Evolutionary conservation across 352 stramenopile genomes (phyloP).

Genomic region (Phytophthora nicotianae): DNA sequence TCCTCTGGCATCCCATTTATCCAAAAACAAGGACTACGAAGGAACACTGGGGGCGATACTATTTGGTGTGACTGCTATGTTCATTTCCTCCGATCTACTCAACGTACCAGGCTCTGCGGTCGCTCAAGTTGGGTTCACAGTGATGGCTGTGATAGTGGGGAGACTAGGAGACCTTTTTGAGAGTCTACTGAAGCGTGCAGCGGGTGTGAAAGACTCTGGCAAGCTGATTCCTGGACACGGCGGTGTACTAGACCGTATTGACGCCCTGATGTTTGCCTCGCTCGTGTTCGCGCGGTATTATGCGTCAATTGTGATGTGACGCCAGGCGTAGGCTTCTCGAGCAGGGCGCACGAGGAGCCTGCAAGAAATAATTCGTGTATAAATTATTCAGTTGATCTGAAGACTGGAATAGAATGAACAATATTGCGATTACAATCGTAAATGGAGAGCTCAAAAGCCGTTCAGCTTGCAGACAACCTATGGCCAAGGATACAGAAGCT

Average conservation of each 20-base stretch:
- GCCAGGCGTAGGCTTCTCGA: constrained; percentile 26
- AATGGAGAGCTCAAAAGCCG: neutral
- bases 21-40: constrained; percentile 97
- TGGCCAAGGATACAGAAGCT: constrained; percentile 44
- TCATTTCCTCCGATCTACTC: constrained; percentile 77
- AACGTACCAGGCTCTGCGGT: constrained; percentile 76
- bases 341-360: constrained; percentile 27
- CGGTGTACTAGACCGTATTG: constrained; percentile 95
- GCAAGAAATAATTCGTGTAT: constrained; percentile 6
- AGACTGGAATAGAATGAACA: constrained; percentile 13
- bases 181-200: constrained; percentile 95
- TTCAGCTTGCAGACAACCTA: constrained; percentile 11
- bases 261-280: constrained; percentile 94
- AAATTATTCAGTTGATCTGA: constrained; percentile 12
- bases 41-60: constrained; percentile 90
- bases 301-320: constrained; percentile 47
- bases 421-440: neutral
- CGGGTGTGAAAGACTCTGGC: constrained; percentile 95
- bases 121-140: constrained; percentile 80
- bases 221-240: constrained; percentile 96
- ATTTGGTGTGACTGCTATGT: constrained; percentile 86
- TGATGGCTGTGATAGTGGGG: constrained; percentile 93
- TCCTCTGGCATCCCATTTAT: constrained; percentile 86
- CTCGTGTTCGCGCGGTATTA: constrained; percentile 75
- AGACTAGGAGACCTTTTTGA: constrained; percentile 95